phyloP scores from a whole-genome alignment of 73 alveolate genomes.

The Blepharisma stoltei region DNA sequence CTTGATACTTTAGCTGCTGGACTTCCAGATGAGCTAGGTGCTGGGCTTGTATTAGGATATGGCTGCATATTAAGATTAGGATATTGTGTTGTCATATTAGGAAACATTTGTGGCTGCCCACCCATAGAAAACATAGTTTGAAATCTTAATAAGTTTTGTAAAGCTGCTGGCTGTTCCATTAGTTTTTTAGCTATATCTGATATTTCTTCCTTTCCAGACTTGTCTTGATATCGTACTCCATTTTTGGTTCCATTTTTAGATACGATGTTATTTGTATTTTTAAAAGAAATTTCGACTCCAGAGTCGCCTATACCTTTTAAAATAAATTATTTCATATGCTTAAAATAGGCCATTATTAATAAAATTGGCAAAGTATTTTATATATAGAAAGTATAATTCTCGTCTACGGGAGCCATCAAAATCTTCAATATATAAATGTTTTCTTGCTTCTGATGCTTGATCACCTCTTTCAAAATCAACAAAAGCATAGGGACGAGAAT shows the following conservation, averaged over 20 bases:
- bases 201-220: slow-evolving; percentile 6
- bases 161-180: slow-evolving; percentile 24
- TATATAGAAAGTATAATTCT: no score
- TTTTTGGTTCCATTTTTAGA: slow-evolving; percentile 1
- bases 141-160: neutral
- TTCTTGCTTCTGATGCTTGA: neutral
- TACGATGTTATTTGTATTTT: neutral
- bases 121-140: slow-evolving; percentile 1
- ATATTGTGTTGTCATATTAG: neutral
- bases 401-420: neutral
- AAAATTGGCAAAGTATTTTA: no score
- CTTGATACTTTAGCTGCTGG: neutral
- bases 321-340: no score
- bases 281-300: slow-evolving; percentile 6
- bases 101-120: neutral
- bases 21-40: neutral
- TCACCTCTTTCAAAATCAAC: slow-evolving; percentile 24
- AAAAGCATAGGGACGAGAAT: slow-evolving; percentile 23
- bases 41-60: neutral
- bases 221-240: slow-evolving; percentile 31
- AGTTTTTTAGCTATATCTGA: slow-evolving; percentile 2
- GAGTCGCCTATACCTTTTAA: no score
- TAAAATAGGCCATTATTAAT: no score
- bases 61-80: slow-evolving; percentile 5
- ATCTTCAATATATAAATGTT: slow-evolving; percentile 12